These are phyloP conservation scores for Thinopyrum elongatum DNA, from an alignment of 176 grass and related monocot species.

Conservation along the genomic window DNA sequence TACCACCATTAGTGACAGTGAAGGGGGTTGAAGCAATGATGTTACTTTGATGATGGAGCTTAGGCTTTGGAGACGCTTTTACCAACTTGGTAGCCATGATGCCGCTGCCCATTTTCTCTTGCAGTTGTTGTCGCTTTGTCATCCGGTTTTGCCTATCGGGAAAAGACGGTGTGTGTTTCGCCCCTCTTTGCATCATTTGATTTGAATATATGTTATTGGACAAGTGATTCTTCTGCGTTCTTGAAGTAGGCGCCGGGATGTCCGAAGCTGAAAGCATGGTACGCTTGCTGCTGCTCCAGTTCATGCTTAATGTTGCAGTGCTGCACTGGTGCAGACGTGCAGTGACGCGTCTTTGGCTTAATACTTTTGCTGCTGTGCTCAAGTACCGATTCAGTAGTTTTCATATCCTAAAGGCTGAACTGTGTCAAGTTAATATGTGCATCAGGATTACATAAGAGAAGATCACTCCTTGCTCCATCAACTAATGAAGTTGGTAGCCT, in stretches of 20 bases:
- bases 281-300: no score
- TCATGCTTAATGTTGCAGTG: no score
- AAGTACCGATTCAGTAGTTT: no score
- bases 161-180: no score
- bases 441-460: background rate
- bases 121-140: conserved; percentile 11
- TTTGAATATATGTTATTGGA: background rate
- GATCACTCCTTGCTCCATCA: background rate
- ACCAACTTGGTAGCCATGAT: conserved; percentile 27
- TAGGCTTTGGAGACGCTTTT: conserved; percentile 33
- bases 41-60: conserved; percentile 25
- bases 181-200: background rate
- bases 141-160: background rate
- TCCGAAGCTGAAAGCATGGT: no score
- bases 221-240: background rate
- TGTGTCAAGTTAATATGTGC: background rate
- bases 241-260: background rate
- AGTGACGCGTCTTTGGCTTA: no score
- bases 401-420: background rate
- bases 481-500: background rate
- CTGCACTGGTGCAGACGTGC: no score
- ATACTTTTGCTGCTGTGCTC: no score
- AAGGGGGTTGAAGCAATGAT: conserved; percentile 40
- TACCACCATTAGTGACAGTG: conserved; percentile 24
- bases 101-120: conserved; percentile 22